Evolutionary conservation across 2,329 filamentous ascomycete species (phyloP), one percentile per base, ranked within the genome.

Genomic region (Penicillium psychrosexuale): DNA sequence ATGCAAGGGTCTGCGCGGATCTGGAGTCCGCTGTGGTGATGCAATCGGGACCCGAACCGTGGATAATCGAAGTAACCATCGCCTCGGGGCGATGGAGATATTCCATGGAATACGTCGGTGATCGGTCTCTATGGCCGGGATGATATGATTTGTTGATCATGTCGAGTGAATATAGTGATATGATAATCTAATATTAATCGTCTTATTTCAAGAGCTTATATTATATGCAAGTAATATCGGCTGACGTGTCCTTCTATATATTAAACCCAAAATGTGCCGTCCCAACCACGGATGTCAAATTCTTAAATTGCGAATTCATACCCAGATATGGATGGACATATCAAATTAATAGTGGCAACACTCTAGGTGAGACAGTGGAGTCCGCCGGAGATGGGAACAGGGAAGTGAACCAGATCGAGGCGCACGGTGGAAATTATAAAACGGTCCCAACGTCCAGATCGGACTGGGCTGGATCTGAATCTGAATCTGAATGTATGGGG

Each of bases 351-450:
- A 13, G 60, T 59, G 58, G 58, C 58, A 51, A 61, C 47, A 62
- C 57, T 63, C 19, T 56, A 63, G 15, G 36, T 58, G 62, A 61
- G 59, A 64, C 62, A 24, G 59, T 58, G 55, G 57, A 55, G 51
- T n/a, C 40, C 27, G n/a, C n/a, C 47, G 53, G 53, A 63, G 52
- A 63, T 60, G 50, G 46, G 44, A 57, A 37, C 56, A 55, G 53
- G 57, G 49, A 45, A 44, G 56, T 38, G 56, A 64, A 62, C 62
- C 62, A 61, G 61, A 62, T 61, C 51, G 36, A 33, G 36, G 44
- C 33, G 45, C 43, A 56, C 53, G 34, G 56, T 58, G 62, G 62
- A 63, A 61, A 63, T 61, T 57, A 5, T 24, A 57, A 43, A 51
- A 50, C 48, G 47, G 55, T 51, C 31, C 31, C 34, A 47, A 48